phyloP scores from a whole-genome alignment of 495 filamentous ascomycete species.

The Neohortaea acidophila region DNA sequence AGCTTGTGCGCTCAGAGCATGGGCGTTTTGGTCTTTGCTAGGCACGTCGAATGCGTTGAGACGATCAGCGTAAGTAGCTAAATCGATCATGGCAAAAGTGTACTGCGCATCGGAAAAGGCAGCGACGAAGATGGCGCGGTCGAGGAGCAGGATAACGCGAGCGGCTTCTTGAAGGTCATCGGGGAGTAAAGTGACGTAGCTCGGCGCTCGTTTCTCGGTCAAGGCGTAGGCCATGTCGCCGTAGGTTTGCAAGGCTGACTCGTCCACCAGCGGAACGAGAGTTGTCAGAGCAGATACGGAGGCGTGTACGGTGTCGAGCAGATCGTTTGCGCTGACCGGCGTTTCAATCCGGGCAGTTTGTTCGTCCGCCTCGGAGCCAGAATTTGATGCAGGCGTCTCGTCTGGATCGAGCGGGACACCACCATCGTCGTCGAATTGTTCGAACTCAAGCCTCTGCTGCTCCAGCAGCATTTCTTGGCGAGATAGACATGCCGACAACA shows the following conservation, averaged over 20 bases:
- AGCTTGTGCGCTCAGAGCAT: constrained; percentile 13
- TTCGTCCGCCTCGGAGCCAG: constrained; percentile 31
- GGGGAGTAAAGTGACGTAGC: constrained; percentile 31
- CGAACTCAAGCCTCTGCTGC: constrained; percentile 16
- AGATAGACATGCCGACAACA: constrained; percentile 48
- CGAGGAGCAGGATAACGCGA: constrained; percentile 7
- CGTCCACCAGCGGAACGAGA: constrained; percentile 34
- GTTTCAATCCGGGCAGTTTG: constrained; percentile 48
- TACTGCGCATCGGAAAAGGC: constrained; percentile 17
- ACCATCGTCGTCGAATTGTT: constrained; percentile 9
- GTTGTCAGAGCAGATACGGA: constrained; percentile 43
- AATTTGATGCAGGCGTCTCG: constrained; percentile 16
- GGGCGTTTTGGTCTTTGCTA: constrained; percentile 1
- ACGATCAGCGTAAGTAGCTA: constrained; percentile 8
- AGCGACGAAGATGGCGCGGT: constrained; percentile 15
- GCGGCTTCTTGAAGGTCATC: constrained; percentile 15
- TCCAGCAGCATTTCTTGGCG: constrained; percentile 28
- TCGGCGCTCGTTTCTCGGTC: constrained; percentile 40
- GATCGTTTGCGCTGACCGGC: constrained; percentile 43
- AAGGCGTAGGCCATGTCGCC: constrained; percentile 25
- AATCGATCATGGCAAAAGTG: constrained; percentile 9
- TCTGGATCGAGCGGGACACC: constrained; percentile 8
- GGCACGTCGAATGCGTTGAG: constrained; percentile 6
- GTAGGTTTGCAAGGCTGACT: constrained; percentile 26
- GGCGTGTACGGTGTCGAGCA: constrained; percentile 50